phyloP scores from a whole-genome alignment of 73 alveolate species.

The Paramecium primaurelia region DNA sequence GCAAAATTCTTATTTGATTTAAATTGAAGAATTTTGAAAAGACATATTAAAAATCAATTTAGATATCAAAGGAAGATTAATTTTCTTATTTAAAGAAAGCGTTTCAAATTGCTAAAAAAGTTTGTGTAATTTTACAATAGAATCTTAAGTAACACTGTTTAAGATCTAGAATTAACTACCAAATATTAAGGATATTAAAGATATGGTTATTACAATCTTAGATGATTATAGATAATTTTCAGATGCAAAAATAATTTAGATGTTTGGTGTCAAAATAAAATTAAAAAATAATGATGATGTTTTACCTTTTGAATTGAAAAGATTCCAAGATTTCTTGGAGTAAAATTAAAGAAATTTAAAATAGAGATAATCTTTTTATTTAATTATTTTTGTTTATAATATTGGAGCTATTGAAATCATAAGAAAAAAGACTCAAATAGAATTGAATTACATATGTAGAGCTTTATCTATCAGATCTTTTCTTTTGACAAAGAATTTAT shows the following conservation, averaged over 20 bases:
- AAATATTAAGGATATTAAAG: not conserved
- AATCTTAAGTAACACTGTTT: no score
- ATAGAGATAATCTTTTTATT: not conserved
- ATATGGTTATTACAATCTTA: not conserved
- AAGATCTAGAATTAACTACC: no score
- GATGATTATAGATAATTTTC: not conserved
- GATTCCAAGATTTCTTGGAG: not conserved
- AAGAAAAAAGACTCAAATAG: not conserved
- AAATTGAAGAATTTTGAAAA: no score
- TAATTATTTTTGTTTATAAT: not conserved
- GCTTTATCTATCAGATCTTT: not conserved
- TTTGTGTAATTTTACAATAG: no score
- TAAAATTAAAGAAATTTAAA: not conserved
- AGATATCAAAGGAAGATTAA: not conserved
- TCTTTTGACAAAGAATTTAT: not conserved
- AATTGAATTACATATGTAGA: not conserved
- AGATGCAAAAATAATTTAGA: not conserved
- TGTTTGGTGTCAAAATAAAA: not conserved
- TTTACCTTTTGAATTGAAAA: not conserved
- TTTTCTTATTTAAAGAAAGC: no score
- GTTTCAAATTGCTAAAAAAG: no score
- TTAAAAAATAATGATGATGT: not conserved
- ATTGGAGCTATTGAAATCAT: not conserved
- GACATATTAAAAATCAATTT: not conserved
- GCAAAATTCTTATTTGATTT: not conserved